These are phyloP conservation scores for Salix koriyanagi DNA, from an alignment of 345 rosid species.

Conservation along the genomic window DNA sequence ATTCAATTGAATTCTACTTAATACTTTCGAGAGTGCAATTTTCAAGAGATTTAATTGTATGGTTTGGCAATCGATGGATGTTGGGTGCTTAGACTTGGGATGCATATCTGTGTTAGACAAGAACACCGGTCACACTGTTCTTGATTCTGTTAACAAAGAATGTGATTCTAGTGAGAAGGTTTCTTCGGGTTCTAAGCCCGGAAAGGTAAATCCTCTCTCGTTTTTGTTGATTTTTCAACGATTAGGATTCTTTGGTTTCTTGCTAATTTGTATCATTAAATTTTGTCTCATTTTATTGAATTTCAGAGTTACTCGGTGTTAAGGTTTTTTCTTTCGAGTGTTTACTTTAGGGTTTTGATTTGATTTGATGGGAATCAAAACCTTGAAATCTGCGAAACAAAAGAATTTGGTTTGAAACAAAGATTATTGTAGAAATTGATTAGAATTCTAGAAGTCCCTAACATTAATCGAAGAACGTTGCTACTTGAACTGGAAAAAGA, in stretches of 20 bases:
- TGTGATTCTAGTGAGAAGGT: slow-evolving; percentile 21
- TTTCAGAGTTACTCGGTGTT: neutral
- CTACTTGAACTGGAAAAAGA: neutral
- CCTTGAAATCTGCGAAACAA: neutral
- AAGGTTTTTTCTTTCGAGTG: neutral
- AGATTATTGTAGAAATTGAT: neutral
- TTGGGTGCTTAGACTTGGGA: slow-evolving; percentile 68
- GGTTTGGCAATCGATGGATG: slow-evolving; percentile 44
- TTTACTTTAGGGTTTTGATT: neutral
- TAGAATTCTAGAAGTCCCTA: neutral
- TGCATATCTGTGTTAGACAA: slow-evolving; percentile 43
- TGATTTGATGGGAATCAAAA: neutral
- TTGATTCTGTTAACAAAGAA: slow-evolving; percentile 25
- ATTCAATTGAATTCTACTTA: neutral
- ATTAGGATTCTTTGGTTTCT: neutral
- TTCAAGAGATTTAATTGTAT: neutral
- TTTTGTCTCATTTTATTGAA: neutral
- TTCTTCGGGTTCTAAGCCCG: slow-evolving; percentile 35
- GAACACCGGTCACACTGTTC: slow-evolving; percentile 17
- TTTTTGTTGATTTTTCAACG: slow-evolving; percentile 1
- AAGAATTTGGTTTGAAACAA: neutral
- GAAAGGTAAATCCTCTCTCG: slow-evolving; percentile 36
- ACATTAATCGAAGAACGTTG: neutral
- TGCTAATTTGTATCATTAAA: neutral
- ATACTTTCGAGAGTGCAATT: neutral